Conservation (phyloP, 2,329 filamentous ascomycete genomes). For the Trichoderma sp. region DNA sequence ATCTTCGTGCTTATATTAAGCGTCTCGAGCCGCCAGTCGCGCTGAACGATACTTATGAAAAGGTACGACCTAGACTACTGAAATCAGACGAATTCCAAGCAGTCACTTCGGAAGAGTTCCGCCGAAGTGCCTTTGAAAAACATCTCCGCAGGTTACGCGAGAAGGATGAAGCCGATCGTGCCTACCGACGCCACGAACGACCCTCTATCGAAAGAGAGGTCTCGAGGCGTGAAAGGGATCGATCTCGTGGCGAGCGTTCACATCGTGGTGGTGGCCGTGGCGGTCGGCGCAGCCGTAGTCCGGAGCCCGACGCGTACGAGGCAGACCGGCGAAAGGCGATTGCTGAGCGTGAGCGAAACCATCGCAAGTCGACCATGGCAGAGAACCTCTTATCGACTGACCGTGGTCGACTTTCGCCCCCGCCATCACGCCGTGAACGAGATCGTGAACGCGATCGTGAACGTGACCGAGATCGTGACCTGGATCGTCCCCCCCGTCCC, state of each 20-base stretch:
- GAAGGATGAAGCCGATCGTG: conserved; percentile 75
- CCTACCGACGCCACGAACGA: conserved; percentile 57
- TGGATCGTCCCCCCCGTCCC: conserved; percentile 51
- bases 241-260: conserved; percentile 60
- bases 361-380: conserved; percentile 75
- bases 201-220: conserved; percentile 50
- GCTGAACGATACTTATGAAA: conserved; percentile 80
- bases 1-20: conserved; percentile 82
- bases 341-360: conserved; percentile 89
- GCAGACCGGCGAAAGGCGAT: conserved; percentile 92
- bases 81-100: conserved; percentile 82
- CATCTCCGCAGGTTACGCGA: conserved; percentile 87
- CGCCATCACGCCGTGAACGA: conserved; percentile 43
- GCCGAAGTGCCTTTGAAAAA: conserved; percentile 85
- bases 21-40: conserved; percentile 82
- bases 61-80: conserved; percentile 75
- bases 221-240: conserved; percentile 62
- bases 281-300: conserved; percentile 72
- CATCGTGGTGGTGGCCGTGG: conserved; percentile 57
- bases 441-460: conserved; percentile 46
- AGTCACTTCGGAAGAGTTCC: conserved; percentile 77
- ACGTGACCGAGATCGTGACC: conserved; percentile 43
- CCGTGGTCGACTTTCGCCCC: conserved; percentile 45
- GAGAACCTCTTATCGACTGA: conserved; percentile 57
- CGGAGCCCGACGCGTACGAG: conserved; percentile 92